Evolutionary conservation across 176 grass and related monocot species (phyloP).

Genomic region (Rhynchospora breviuscula): DNA sequence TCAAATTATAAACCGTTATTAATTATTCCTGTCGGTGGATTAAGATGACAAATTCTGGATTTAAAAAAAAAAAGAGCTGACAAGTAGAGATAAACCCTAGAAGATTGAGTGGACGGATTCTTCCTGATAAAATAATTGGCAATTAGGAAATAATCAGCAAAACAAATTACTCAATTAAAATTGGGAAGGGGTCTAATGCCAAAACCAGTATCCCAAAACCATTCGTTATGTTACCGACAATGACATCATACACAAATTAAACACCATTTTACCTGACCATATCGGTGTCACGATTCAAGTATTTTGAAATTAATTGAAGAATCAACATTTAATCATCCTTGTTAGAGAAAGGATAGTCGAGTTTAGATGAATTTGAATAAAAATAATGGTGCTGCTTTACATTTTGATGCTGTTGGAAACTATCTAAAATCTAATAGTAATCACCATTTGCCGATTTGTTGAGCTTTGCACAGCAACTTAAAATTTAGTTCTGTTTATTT

Average conservation of each 20-base stretch:
- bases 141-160: not conserved
- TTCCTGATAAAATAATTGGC: not conserved
- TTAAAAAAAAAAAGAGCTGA: not conserved
- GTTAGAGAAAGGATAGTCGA: too few species aligned
- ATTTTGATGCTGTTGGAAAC: too few species aligned
- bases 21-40: constrained; percentile 7
- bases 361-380: too few species aligned
- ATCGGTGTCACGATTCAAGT: too few species aligned
- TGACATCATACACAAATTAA: not conserved
- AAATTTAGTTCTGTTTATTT: too few species aligned
- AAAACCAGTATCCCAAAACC: not conserved
- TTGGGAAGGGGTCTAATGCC: not conserved
- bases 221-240: not conserved
- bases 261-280: not conserved
- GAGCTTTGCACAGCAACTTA: too few species aligned
- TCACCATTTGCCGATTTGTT: too few species aligned
- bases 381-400: too few species aligned
- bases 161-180: not conserved
- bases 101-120: not conserved
- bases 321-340: too few species aligned
- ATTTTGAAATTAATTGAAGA: not conserved
- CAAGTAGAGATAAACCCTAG: not conserved
- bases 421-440: too few species aligned
- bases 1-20: not conserved
- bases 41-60: not conserved